Evolutionary conservation across 208 protist genomes (phyloP), one percentile per base, ranked within the genome.

Genomic region (Crithidia brevicula): DNA sequence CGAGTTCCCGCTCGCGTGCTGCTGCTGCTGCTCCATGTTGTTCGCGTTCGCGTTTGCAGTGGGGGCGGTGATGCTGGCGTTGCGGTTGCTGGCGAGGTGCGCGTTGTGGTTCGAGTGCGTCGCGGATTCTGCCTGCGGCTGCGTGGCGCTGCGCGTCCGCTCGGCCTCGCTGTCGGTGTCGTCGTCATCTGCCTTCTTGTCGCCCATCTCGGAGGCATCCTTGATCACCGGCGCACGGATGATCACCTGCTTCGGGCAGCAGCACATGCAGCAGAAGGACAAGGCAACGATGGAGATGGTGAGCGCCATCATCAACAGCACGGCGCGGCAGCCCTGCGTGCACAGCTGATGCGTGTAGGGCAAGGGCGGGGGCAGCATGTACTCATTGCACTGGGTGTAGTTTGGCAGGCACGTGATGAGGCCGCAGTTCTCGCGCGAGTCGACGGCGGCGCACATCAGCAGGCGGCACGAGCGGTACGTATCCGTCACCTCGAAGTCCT

Each of bases 381-480:
- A 90, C 73, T 85, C 74, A 67, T 76, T 67, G 76, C 84, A 90
- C 69, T 90, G 77, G 40, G 77, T 86, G 74, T 81, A 81, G 75
- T 87, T 84, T 7, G 81, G 81, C 42, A 81, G 46, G 62, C 84
- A 90, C 1, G 84, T 90, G 27, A 81, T 20, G 22, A 90, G 81
- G 33, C 84, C 84, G 58, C 84, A 90, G 75, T 80, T 84, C 36
- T 79, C 27, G 43, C 84, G 80, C 10, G 77, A 75, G 18, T 27
- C 53, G 1, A 79, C 81, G 7, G 84, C 81, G 15, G 71, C 54
- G 65, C 84, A 90, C 54, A 69, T 79, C 25, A 68, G 57, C 40
- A 68, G 47, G 0, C 68, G 68, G 56, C 84, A 90, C 18, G 67
- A 78, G 49, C 54, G 57, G 75, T 68, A 90, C 53, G 40, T 31